A percentile compares a stretch with the other conserved stretches of the same genome.
phyloP scores from a whole-genome alignment of 495 filamentous ascomycete genomes.

The Podospora comata region DNA sequence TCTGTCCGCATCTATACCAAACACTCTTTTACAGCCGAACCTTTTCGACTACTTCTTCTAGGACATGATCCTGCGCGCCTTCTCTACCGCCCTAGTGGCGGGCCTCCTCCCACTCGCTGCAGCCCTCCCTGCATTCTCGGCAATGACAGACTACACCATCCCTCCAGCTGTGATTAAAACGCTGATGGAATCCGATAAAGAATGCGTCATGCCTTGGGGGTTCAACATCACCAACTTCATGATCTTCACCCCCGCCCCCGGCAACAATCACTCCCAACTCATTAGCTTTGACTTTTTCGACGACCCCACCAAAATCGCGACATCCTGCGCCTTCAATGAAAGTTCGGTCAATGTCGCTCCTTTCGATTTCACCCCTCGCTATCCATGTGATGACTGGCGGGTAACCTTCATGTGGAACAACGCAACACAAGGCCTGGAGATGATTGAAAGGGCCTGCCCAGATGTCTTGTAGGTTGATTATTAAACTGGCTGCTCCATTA shows the following conservation, averaged over 20 bases:
- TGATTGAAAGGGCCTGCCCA: conserved; percentile 36
- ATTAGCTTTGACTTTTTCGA: conserved; percentile 15
- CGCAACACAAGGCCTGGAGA: conserved; percentile 23
- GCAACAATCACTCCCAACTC: not conserved
- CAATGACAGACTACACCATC: conserved; percentile 11
- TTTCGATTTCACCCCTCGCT: conserved; percentile 22
- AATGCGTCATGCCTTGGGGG: conserved; percentile 25
- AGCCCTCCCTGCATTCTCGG: conserved; percentile 10
- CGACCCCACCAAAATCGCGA: conserved; percentile 24
- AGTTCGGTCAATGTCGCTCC: conserved; percentile 27
- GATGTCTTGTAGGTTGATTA: conserved; percentile 2
- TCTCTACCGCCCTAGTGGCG: conserved; percentile 17
- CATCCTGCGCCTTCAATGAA: conserved; percentile 31
- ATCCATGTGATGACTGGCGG: conserved; percentile 31
- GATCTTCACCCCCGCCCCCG: not conserved
- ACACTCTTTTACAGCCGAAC: conserved; percentile 19
- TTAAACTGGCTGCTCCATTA: not conserved
- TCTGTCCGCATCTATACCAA: conserved; percentile 6
- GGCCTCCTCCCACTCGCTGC: conserved; percentile 10
- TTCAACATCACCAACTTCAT: conserved; percentile 15
- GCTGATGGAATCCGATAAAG: conserved; percentile 8
- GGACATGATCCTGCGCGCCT: not conserved
- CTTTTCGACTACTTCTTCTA: not conserved
- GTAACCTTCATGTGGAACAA: conserved; percentile 53
- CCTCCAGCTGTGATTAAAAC: conserved; percentile 13